phyloP scores from a whole-genome alignment of 2,329 filamentous ascomycete species.

The Fusarium nodosum region DNA sequence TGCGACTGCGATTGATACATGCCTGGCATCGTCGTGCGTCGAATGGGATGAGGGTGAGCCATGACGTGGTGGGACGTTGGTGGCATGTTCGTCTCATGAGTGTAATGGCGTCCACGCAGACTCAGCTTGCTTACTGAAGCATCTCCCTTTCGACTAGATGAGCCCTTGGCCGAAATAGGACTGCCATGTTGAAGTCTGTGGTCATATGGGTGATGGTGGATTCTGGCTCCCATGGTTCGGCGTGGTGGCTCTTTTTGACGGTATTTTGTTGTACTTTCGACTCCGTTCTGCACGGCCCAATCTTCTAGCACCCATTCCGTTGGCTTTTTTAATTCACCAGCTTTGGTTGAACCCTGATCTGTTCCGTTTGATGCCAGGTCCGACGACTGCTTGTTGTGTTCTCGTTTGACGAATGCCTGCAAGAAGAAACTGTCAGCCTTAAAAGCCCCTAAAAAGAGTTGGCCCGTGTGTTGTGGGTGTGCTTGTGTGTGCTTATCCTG shows the following conservation, averaged over 20 bases:
- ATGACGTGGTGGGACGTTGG: conserved; percentile 41
- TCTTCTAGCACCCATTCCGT: conserved; percentile 83
- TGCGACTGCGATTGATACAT: conserved; percentile 43
- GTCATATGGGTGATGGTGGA: conserved; percentile 32
- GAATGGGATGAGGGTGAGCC: conserved; percentile 33
- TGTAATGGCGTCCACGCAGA: conserved; percentile 44
- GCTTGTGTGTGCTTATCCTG: conserved; percentile 20
- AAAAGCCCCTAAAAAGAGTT: conserved; percentile 19
- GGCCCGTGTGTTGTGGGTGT: conserved; percentile 25
- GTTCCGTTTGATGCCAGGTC: conserved; percentile 10
- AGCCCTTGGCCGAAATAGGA: conserved; percentile 51
- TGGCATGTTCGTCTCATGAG: conserved; percentile 41
- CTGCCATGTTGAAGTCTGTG: conserved; percentile 42
- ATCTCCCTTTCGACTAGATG: conserved; percentile 54
- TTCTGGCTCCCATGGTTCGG: conserved; percentile 36
- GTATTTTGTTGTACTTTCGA: conserved; percentile 88
- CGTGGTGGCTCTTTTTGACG: conserved; percentile 64
- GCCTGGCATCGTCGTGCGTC: conserved; percentile 39
- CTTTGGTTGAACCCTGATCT: conserved; percentile 21
- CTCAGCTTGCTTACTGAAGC: conserved; percentile 50
- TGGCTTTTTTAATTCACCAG: conserved; percentile 69
- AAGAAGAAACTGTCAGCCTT: conserved; percentile 35
- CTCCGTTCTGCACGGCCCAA: conserved; percentile 76
- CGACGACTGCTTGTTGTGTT: conserved; percentile 51
- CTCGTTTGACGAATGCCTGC: conserved; percentile 61